Conservation (phyloP, 768 basidiomycete species). For the Saitozyma podzolica region DNA sequence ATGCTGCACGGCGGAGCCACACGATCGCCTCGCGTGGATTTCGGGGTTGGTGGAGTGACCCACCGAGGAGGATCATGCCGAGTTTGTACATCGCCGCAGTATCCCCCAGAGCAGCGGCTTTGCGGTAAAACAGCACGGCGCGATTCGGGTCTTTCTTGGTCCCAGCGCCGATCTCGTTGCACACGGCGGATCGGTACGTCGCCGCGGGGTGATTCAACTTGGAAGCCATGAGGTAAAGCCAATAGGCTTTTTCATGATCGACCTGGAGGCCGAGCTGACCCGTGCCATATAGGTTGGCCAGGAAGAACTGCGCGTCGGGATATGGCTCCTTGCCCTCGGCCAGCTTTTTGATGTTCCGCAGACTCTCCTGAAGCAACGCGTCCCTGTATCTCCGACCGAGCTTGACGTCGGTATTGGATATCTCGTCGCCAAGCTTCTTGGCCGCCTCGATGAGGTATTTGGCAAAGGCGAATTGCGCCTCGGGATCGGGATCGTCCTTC, state of each 20-base stretch:
- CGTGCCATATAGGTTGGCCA: slow-evolving; percentile 95
- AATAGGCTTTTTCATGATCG: slow-evolving; percentile 96
- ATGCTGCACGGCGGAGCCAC: slow-evolving; percentile 91
- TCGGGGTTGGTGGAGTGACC: slow-evolving; percentile 73
- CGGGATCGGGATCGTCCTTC: slow-evolving; percentile 96
- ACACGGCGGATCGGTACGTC: slow-evolving; percentile 94
- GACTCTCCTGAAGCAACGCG: slow-evolving; percentile 75
- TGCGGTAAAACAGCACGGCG: slow-evolving; percentile 93
- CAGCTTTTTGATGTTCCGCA: slow-evolving; percentile 87
- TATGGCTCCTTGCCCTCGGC: slow-evolving; percentile 78
- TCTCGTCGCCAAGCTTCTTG: slow-evolving; percentile 64
- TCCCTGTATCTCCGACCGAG: slow-evolving; percentile 89
- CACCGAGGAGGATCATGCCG: slow-evolving; percentile 93
- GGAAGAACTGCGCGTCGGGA: slow-evolving; percentile 96
- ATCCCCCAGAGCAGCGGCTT: slow-evolving; percentile 92
- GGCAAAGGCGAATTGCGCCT: slow-evolving; percentile 96
- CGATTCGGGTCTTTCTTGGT: slow-evolving; percentile 83
- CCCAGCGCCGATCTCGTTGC: slow-evolving; percentile 97
- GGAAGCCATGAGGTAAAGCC: slow-evolving; percentile 91
- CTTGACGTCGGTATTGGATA: slow-evolving; percentile 58
- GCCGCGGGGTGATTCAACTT: slow-evolving; percentile 96
- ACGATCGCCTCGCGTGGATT: slow-evolving; percentile 89
- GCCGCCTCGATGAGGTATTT: slow-evolving; percentile 99
- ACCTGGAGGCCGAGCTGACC: slow-evolving; percentile 93
- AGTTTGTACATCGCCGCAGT: slow-evolving; percentile 99